These are phyloP conservation scores for Suillus brevipes DNA, from an alignment of 768 basidiomycete genomes.

Conservation along the genomic window DNA sequence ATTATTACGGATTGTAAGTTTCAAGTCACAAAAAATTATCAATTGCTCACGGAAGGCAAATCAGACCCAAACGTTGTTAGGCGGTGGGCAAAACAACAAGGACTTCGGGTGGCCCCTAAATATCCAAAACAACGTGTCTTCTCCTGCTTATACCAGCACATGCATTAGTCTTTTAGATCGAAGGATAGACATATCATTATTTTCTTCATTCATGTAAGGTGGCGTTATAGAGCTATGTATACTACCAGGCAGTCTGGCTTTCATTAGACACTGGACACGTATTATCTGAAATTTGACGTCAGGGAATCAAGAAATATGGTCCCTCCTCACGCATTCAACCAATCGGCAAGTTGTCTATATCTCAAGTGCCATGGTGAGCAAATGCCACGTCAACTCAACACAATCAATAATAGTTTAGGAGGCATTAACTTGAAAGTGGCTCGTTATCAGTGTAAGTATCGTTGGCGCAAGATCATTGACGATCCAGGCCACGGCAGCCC, in stretches of 20 bases:
- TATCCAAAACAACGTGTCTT: conserved; percentile 62
- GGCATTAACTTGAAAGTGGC: conserved; percentile 16
- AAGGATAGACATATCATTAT: background rate
- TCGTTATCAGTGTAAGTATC: background rate
- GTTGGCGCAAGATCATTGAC: conserved; percentile 1
- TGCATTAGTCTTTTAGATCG: conserved; percentile 27
- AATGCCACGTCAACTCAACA: background rate
- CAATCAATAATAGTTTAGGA: too few relatives aligned
- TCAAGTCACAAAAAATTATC: background rate
- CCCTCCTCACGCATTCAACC: background rate
- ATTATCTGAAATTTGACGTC: background rate
- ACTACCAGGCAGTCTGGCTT: background rate
- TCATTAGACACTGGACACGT: background rate
- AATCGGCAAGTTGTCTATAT: background rate
- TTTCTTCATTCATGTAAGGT: background rate
- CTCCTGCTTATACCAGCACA: conserved; percentile 58
- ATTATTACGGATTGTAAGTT: conserved; percentile 71
- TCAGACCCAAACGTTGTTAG: conserved; percentile 58
- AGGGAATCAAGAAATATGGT: background rate
- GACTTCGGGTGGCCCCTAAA: conserved; percentile 52
- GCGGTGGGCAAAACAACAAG: conserved; percentile 54
- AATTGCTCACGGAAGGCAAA: background rate
- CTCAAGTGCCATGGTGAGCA: background rate
- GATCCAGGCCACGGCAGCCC: conserved; percentile 20
- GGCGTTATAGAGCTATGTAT: background rate